Base-by-base conservation (phyloP, 192 early-diverging fungal genomes). In the Allomyces macrogynus region DNA sequence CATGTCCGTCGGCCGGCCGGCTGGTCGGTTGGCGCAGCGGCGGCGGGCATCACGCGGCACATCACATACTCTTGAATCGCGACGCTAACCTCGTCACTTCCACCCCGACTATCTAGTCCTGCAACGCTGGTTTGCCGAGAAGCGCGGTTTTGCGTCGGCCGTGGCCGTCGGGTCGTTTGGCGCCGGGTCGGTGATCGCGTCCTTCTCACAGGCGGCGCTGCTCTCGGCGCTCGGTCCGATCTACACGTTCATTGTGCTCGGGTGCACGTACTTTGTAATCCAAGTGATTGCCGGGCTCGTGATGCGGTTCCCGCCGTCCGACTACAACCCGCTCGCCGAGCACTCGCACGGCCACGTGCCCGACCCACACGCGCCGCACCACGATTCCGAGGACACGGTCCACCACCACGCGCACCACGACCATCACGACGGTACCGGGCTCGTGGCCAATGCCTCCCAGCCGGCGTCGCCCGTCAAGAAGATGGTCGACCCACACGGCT, bases 111-210 rank as follows among this genome's bases (percentile, higher is more conserved):
- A 26, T 26, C 26, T 77, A n/a, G 75, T 77, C 1, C 73, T 82
- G 25, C 79, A 78, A 70, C 82, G 82, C 61, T 84, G 83, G 83
- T 84, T 79, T 73, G 79, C 83, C 9, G 76, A 76, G 23, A 73
- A 75, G 1, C 76, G 81, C 23, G 82, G 81, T 18, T 72, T 79
- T 3, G 81, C 81, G 9, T 76, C 79, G 26, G 81, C 81, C 12
- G 71, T 84, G 49, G 85, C 85, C 16, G 87, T 87, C 64, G 83
- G 82, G 71, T 85, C 84, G 8, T 89, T 89, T 71, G 87, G 86
- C 60, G 84, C 78, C 26, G 87, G 87, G 1, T 80, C 81, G 22
- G 81, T 87, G 63, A 81, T 84, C 16, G 82, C 83, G 64, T 81
- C 84, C 61, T 78, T 77, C 68, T 79, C 84, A 61, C 84, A 84